Base-by-base conservation (phyloP, 2,329 filamentous ascomycete species). In the Colletotrichum sublineola region DNA sequence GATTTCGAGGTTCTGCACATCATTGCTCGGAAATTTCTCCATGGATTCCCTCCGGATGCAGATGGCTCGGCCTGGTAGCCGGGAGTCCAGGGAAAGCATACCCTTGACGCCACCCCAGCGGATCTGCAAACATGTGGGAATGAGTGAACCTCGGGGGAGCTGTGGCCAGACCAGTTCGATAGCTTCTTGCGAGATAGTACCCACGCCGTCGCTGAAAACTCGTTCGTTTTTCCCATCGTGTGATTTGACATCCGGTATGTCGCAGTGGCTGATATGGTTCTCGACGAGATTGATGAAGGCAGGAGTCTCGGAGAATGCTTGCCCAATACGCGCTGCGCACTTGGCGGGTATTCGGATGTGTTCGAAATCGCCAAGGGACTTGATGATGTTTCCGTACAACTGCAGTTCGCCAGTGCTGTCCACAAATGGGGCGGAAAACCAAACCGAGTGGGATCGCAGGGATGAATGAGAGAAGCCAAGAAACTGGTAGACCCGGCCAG, bases 401-500 rank as follows among this genome's bases (percentile, higher is more conserved):
- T 85, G 84, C 0, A 80, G 68, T 3, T 74, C 42, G 8, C 71
- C 71, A 0, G 80, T 60, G 4, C 80, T 67, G 50, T 85, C 81
- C 1, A 82, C 15, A 62, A 89, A 90, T 0, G 83, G 80, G 0
- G 87, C 85, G 52, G 83, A 83, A 70, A 89, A 87, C 93, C 93
- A 95, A 46, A 88, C 90, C 0, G 91, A 90, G 71, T 94, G 92
- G 0, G 90, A 86, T 15, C 93, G 86, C 5, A 96, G 85, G 0
- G 93, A 95, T 0, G 93, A 96, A 79, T 95, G 92, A 0, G 93
- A 95, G 79, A 95, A 96, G 0, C 93, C 93, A 0, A 96, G 84
- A 76, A 95, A 96, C 0, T 82, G 80, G 76, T 90, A 94, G 0
- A 80, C 77, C 15, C 90, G 84, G 0, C 90, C 92, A 3, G 88